phyloP scores from a whole-genome alignment of 352 stramenopile genomes.

The Peronospora belbahrii region DNA sequence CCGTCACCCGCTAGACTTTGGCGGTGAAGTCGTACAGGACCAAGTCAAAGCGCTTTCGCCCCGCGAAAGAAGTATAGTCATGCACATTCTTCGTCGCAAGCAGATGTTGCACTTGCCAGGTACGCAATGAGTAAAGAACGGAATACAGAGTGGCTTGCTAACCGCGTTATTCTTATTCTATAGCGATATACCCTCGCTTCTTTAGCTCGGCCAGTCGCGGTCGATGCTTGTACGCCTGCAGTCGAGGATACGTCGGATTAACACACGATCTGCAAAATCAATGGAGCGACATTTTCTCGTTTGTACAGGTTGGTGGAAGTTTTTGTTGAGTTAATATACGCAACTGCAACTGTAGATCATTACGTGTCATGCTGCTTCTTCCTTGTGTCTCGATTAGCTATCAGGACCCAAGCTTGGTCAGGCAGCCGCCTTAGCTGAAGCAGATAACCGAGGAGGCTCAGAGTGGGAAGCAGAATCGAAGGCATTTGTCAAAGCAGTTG shows the following conservation, averaged over 20 bases:
- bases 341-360: neutral
- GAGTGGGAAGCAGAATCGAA: constrained; percentile 34
- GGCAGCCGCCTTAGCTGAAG: constrained; percentile 23
- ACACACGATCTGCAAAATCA: constrained; percentile 71
- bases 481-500: constrained; percentile 41
- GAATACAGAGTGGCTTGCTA: constrained; percentile 1
- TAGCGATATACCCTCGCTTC: constrained; percentile 69
- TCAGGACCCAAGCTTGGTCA: constrained; percentile 40
- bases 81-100: constrained; percentile 77
- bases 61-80: constrained; percentile 38
- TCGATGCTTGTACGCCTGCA: constrained; percentile 49
- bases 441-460: constrained; percentile 34
- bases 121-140: constrained; percentile 4
- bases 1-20: constrained; percentile 19
- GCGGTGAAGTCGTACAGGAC: constrained; percentile 28
- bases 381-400: constrained; percentile 27
- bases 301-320: constrained; percentile 44
- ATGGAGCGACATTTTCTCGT: constrained; percentile 57
- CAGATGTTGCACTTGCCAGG: constrained; percentile 58
- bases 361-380: neutral
- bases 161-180: neutral
- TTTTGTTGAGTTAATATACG: neutral
- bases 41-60: constrained; percentile 31
- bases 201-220: constrained; percentile 41
- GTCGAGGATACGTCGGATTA: constrained; percentile 51